Evolutionary conservation across 306 rosid species (phyloP).

Genomic region (Hippophae gyantsensis): DNA sequence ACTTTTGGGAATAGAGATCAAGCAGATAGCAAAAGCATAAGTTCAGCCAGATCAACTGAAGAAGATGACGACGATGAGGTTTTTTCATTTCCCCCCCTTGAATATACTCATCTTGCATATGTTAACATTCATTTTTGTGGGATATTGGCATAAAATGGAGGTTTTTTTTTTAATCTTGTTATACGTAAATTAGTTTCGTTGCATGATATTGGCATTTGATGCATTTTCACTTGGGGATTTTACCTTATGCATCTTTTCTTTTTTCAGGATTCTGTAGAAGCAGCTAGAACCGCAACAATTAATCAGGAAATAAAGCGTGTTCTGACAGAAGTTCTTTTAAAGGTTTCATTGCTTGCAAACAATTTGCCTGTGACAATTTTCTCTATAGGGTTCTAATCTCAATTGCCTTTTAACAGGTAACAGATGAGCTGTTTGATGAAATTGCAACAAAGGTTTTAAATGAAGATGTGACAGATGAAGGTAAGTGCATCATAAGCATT

Average conservation of each 20-base stretch:
- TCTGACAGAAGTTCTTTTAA: constrained; percentile 83
- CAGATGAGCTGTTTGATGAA: constrained; percentile 93
- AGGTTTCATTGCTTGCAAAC: constrained; percentile 40
- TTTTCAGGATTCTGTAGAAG: constrained; percentile 60
- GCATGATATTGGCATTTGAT: not conserved
- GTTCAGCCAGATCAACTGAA: constrained; percentile 81
- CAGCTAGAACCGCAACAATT: constrained; percentile 72
- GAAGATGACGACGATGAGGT: constrained; percentile 98
- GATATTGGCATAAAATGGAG: not conserved
- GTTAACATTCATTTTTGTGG: not conserved
- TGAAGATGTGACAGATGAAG: constrained; percentile 68
- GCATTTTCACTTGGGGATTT: constrained; percentile 1
- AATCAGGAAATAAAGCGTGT: constrained; percentile 85
- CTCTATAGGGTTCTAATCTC: constrained; percentile 16
- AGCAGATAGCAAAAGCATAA: constrained; percentile 63
- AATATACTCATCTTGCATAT: constrained; percentile 1
- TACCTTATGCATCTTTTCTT: constrained; percentile 5
- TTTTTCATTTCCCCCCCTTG: constrained; percentile 12
- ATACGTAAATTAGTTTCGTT: not conserved
- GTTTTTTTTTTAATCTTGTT: too few species aligned
- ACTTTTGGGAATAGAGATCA: constrained; percentile 51
- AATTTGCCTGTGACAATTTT: constrained; percentile 8
- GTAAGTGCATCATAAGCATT: constrained; percentile 27
- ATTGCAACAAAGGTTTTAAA: constrained; percentile 76
- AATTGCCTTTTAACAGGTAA: constrained; percentile 49